Percentiles rank a stretch among this genome's conserved stretches.
Evolutionary conservation across 176 grass and related monocot genomes (phyloP).

Genomic region (Hordeum marinum): DNA sequence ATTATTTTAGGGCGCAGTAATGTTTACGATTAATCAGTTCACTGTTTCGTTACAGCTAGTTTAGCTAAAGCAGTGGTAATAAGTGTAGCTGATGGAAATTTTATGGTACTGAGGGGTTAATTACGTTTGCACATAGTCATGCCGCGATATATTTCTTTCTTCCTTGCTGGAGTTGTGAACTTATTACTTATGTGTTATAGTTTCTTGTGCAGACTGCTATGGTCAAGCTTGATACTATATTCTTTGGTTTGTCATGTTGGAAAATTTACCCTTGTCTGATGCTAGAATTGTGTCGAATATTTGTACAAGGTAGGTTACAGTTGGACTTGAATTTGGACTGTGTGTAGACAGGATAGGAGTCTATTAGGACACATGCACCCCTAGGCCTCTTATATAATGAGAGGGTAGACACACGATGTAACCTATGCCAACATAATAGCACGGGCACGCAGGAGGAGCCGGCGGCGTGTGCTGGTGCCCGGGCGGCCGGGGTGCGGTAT

Average conservation of each 20-base stretch:
- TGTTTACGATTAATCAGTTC: background rate
- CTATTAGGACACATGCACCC: no score
- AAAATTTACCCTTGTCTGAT: background rate
- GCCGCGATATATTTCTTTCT: background rate
- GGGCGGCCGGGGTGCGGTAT: no score
- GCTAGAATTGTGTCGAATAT: no score
- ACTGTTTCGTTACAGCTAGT: background rate
- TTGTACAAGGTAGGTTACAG: no score
- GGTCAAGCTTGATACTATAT: background rate
- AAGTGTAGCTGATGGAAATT: background rate
- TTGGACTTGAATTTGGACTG: no score
- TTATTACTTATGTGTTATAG: background rate
- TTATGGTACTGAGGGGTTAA: background rate
- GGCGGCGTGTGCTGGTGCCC: no score
- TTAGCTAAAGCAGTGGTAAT: constrained; percentile 8
- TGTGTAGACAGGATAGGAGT: no score
- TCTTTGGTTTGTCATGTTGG: background rate
- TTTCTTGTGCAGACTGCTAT: background rate
- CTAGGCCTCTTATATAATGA: no score
- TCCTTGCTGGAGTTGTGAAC: background rate
- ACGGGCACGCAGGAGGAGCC: no score
- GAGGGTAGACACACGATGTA: no score
- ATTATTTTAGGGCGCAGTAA: background rate
- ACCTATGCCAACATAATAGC: no score
- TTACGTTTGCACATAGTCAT: background rate